Base-by-base conservation (phyloP, 805 yeast species). In the Lachancea lanzarotensis region DNA sequence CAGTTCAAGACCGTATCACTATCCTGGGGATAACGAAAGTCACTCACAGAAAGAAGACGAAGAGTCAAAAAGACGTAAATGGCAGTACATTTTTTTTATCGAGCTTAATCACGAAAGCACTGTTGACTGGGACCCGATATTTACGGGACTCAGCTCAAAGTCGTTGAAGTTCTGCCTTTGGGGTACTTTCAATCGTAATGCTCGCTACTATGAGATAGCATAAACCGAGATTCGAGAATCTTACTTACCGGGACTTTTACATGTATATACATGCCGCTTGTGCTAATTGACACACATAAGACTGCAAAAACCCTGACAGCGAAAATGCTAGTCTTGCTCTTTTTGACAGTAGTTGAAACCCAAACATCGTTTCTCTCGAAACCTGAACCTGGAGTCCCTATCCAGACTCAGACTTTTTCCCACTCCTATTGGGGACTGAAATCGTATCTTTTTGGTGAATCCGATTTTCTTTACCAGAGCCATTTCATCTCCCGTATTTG, bases 41-140 rank as follows among this genome's bases (percentile, higher is more conserved):
- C 27, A 40, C 12, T 39, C 40, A 8, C 31, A n/a, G 20, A n/a
- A 11, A 11, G 31, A 31, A 10, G 18, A 17, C 16, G 31, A 11
- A 10, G 40, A 36, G 29, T 18, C n/a, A 12, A 15, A 22, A 15
- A 46, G 45, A 9, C 54, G 61, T 25, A 65, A 65, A 27, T 89
- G 96, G 96, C 82, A 82, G 51, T 86, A 88, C 55, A 79, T 84
- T 2, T 89, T 86, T 65, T 88, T 84, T 55, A 76, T 84, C 10
- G 97, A 89, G 57, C 76, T 68, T 40, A 49, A 52, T 17, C 56
- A 59, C 19, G 59, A 57, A 34, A 68, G 65, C 15, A 54, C 38
- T 44, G 32, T 32, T 16, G 50, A 59, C 41, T 50, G 59, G 60
- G 45, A 52, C 4, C 38, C 45, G 3, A 75, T 76, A 38, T 81